Conservation (phyloP, 2,329 filamentous ascomycete genomes). For the Neopestalotiopsis rosae region DNA sequence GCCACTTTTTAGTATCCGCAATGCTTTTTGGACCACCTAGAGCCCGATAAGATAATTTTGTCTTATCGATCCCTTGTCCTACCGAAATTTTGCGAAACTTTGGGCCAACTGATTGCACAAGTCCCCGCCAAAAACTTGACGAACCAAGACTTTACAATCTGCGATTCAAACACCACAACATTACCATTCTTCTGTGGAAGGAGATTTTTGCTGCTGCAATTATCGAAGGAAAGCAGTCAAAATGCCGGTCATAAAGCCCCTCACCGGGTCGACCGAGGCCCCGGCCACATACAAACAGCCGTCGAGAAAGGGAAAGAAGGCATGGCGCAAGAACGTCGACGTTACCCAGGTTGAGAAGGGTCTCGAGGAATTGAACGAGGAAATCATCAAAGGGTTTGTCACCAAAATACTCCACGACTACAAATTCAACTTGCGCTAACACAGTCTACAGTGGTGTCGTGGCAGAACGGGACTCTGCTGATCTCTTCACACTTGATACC, state of each 20-base stretch:
- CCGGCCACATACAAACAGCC: conserved; percentile 86
- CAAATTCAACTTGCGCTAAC: not conserved
- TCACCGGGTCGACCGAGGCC: conserved; percentile 58
- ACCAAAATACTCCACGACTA: not conserved
- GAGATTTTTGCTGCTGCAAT: not conserved
- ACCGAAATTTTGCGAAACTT: conserved; percentile 19
- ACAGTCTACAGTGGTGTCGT: conserved; percentile 72
- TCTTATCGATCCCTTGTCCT: conserved; percentile 3
- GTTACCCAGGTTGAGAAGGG: conserved; percentile 84
- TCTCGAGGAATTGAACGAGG: conserved; percentile 81
- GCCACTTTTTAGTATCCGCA: not conserved
- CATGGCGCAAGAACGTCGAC: conserved; percentile 98
- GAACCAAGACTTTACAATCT: not conserved
- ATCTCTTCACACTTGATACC: conserved; percentile 86
- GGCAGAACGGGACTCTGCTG: conserved; percentile 78
- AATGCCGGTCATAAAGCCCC: conserved; percentile 61
- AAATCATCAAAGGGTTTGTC: conserved; percentile 85
- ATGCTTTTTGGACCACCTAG: not conserved
- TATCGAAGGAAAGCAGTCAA: not conserved
- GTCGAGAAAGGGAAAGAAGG: conserved; percentile 96
- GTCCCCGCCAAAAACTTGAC: conserved; percentile 16
- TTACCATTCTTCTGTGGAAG: not conserved
- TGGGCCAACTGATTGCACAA: conserved; percentile 2
- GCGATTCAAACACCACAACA: not conserved
- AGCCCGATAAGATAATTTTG: conserved; percentile 17